phyloP scores from a whole-genome alignment of 148 eudicot genomes.

The Fagopyrum homotropicum region DNA sequence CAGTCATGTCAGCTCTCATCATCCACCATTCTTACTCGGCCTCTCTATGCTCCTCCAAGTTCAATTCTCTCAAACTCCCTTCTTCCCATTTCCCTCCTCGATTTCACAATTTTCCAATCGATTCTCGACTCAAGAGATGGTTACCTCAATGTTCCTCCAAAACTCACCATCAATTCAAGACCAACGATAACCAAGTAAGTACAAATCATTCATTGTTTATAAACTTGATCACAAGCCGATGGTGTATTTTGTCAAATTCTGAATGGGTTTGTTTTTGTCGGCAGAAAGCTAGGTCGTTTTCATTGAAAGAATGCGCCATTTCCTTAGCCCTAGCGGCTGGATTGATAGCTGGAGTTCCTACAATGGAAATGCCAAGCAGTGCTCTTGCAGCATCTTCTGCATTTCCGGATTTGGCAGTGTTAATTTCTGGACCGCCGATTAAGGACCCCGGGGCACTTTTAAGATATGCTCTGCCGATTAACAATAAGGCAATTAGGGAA shows the following conservation, averaged over 20 bases:
- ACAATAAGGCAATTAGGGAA: conserved; percentile 90
- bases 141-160: conserved; percentile 32
- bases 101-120: neutral
- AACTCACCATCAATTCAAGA: conserved; percentile 21
- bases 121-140: conserved; percentile 14
- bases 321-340: conserved; percentile 74
- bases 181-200: conserved; percentile 34
- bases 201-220: neutral
- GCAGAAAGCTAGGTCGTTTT: conserved; percentile 45
- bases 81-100: neutral
- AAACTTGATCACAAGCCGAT: neutral
- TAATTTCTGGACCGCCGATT: conserved; percentile 95
- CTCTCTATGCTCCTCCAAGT: neutral
- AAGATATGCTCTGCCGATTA: conserved; percentile 79
- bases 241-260: neutral
- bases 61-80: neutral
- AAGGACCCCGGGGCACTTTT: conserved; percentile 88
- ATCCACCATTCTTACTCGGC: conserved; percentile 2
- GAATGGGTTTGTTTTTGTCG: neutral
- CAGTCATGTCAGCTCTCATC: conserved; percentile 11
- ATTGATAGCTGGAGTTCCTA: conserved; percentile 62
- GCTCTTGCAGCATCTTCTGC: conserved; percentile 49
- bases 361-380: conserved; percentile 29
- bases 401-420: conserved; percentile 69
- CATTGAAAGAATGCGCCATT: conserved; percentile 67